Percentiles rank a stretch among this genome's conserved stretches.
These are phyloP conservation scores for Colletotrichum chlorophyti DNA, from an alignment of 2,329 filamentous ascomycete species.

Conservation along the genomic window DNA sequence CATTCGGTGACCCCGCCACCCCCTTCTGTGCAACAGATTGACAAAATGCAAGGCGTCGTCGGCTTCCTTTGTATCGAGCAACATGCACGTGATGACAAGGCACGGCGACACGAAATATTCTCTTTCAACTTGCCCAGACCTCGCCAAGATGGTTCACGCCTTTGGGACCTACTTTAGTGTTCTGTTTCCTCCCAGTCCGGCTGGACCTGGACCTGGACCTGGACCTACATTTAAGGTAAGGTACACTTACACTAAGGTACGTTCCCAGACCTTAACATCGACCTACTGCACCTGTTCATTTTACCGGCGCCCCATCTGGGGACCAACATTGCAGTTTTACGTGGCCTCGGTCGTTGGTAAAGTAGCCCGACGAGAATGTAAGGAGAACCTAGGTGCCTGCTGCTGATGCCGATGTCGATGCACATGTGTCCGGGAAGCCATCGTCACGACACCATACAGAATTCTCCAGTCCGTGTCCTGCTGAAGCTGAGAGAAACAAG, in stretches of 20 bases:
- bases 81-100: constrained; percentile 6
- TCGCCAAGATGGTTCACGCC: neutral
- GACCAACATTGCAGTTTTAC: too few relatives aligned
- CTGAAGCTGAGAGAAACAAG: neutral
- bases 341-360: too few relatives aligned
- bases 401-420: neutral
- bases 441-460: neutral
- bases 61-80: constrained; percentile 14
- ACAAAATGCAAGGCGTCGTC: constrained; percentile 1
- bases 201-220: neutral
- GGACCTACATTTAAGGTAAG: neutral
- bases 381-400: too few relatives aligned
- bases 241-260: too few relatives aligned
- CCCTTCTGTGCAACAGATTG: neutral
- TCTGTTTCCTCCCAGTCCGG: neutral
- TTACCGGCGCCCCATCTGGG: too few relatives aligned
- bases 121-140: neutral
- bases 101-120: constrained; percentile 10
- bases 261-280: too few relatives aligned
- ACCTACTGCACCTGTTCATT: constrained; percentile 15
- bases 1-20: neutral
- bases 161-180: constrained; percentile 1
- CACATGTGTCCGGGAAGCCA: neutral
- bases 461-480: constrained; percentile 6
- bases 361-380: too few relatives aligned